Evolutionary conservation across 345 rosid genomes (phyloP).

Genomic region (Syzygium aromaticum): DNA sequence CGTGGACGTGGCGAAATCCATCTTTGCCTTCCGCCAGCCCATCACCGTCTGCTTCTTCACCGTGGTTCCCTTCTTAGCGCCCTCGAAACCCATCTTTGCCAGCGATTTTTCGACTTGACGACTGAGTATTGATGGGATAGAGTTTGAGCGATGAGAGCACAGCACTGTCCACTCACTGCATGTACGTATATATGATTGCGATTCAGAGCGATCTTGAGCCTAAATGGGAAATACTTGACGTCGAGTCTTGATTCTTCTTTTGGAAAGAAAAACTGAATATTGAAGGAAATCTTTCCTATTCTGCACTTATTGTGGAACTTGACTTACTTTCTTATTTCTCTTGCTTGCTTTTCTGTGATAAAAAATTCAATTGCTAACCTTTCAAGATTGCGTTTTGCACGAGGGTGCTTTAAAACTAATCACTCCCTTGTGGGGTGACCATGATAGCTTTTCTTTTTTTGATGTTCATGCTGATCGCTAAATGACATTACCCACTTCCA

Average conservation of each 20-base stretch:
- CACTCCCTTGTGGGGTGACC: background rate
- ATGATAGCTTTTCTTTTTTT: too few species aligned
- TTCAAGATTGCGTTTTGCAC: background rate
- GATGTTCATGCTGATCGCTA: background rate
- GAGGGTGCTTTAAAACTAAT: background rate
- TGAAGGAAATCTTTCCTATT: background rate
- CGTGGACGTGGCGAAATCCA: background rate
- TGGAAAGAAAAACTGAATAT: background rate
- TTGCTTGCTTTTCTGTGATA: background rate
- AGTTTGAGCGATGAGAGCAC: background rate
- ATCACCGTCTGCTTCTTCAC: too few species aligned
- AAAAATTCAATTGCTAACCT: background rate
- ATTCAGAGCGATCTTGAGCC: background rate
- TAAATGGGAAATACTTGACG: background rate
- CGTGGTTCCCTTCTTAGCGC: background rate
- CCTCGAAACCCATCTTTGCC: background rate
- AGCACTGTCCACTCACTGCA: background rate
- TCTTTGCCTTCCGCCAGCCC: background rate
- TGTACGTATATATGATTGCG: background rate
- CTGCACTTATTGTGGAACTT: background rate
- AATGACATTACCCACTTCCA: background rate
- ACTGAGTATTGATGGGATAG: background rate
- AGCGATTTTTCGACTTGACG: background rate
- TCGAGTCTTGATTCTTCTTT: background rate
- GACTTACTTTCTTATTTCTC: background rate